Conservation (phyloP, 2,329 filamentous ascomycete genomes). For the Xylariales sp. region DNA sequence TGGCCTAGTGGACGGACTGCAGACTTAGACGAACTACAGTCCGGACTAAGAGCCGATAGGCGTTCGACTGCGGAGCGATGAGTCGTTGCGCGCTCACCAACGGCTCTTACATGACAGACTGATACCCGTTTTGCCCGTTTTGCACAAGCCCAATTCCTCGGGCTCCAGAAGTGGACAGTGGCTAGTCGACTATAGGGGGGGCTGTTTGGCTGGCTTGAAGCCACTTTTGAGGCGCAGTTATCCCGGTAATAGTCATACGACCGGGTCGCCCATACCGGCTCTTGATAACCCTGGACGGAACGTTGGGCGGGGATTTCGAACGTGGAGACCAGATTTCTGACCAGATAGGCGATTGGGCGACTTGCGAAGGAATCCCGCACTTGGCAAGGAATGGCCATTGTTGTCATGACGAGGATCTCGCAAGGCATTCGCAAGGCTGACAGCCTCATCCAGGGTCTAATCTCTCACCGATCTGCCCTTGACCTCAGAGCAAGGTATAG, state of each 20-base stretch:
- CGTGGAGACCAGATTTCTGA: slow-evolving; percentile 41
- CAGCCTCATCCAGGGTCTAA: slow-evolving; percentile 31
- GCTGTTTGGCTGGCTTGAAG: slow-evolving; percentile 38
- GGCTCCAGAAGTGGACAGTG: slow-evolving; percentile 19
- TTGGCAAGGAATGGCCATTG: slow-evolving; percentile 17
- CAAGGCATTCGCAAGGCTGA: slow-evolving; percentile 41
- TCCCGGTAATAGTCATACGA: slow-evolving; percentile 42
- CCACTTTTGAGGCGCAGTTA: slow-evolving; percentile 48
- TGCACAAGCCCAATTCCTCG: slow-evolving; percentile 19
- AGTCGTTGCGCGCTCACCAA: slow-evolving; percentile 19
- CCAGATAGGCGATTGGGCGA: slow-evolving; percentile 49
- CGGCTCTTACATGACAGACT: slow-evolving; percentile 22
- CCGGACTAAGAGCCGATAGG: slow-evolving; percentile 34
- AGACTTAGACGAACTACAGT: slow-evolving; percentile 25
- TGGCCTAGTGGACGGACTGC: slow-evolving; percentile 32
- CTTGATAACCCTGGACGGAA: slow-evolving; percentile 24
- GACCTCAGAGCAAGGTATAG: slow-evolving; percentile 18
- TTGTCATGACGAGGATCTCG: slow-evolving; percentile 23
- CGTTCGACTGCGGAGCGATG: slow-evolving; percentile 7
- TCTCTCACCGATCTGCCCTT: slow-evolving; percentile 11
- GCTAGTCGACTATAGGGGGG: slow-evolving; percentile 27
- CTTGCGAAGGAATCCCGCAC: slow-evolving; percentile 46
- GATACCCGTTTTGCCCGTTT: slow-evolving; percentile 21
- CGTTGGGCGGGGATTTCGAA: slow-evolving; percentile 22
- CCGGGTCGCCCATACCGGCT: slow-evolving; percentile 37